Percentiles rank a stretch among this genome's conserved stretches.
Conservation (phyloP, 495 filamentous ascomycete species). For the Lepidopterella palustris region DNA sequence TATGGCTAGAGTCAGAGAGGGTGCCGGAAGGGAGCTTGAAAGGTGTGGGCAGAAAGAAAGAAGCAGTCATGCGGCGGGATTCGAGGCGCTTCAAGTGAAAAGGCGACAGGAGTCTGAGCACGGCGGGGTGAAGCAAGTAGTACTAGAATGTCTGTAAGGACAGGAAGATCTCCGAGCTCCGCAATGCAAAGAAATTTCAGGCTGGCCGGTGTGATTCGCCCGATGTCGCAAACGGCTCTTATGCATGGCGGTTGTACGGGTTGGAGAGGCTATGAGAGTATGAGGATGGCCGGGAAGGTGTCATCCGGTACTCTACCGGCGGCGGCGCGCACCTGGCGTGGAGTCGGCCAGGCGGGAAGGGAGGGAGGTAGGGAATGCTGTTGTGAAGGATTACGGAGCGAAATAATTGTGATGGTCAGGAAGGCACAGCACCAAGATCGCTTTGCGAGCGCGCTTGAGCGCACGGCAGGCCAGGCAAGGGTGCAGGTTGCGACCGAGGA, state of each 20-base stretch:
- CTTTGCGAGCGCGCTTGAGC: background rate
- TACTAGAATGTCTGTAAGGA: too few species aligned
- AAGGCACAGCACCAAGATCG: too few species aligned
- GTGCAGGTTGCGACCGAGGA: background rate
- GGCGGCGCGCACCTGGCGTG: constrained; percentile 11
- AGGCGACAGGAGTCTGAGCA: background rate
- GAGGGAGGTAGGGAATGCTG: background rate
- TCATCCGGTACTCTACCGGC: too few species aligned
- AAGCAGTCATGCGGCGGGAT: constrained; percentile 22
- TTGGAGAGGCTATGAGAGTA: constrained; percentile 14
- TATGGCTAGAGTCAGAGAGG: background rate
- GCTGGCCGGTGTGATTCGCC: constrained; percentile 24
- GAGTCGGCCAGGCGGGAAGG: constrained; percentile 6
- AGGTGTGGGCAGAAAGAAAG: background rate
- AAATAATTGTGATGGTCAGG: background rate
- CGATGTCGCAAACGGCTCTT: constrained; percentile 30
- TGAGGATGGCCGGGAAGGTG: constrained; percentile 27
- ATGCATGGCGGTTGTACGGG: constrained; percentile 30
- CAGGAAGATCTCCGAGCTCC: too few species aligned
- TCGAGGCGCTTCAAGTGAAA: constrained; percentile 21
- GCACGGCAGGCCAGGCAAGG: background rate
- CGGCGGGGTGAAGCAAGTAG: constrained; percentile 1
- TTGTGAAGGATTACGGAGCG: background rate
- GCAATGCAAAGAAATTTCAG: constrained; percentile 28
- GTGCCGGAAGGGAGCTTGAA: background rate